Percentiles rank a stretch among this genome's conserved stretches.
Conservation (phyloP, 345 rosid genomes). For the Kandelia obovata region DNA sequence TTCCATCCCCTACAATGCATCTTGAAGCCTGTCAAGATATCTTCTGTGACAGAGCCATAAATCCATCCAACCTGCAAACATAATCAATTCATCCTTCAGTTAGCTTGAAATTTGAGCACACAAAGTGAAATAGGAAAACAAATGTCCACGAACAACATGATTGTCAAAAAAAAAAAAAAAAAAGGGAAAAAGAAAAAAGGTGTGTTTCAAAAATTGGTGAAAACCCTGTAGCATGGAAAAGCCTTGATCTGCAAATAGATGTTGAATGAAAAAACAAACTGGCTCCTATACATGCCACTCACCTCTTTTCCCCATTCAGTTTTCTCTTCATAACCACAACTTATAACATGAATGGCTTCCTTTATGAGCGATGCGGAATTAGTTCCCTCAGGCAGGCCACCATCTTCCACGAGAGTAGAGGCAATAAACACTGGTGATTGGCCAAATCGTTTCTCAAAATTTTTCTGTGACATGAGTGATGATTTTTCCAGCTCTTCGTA, state of each 20-base stretch:
- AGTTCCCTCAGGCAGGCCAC: constrained; percentile 93
- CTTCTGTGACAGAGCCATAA: constrained; percentile 88
- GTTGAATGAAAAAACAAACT: too few relatives aligned
- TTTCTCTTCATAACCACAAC: constrained; percentile 88
- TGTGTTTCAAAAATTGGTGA: too few relatives aligned
- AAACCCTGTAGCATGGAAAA: too few relatives aligned
- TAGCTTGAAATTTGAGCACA: background rate
- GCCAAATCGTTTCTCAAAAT: constrained; percentile 89
- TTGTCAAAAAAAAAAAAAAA: too few relatives aligned
- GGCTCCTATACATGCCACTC: constrained; percentile 8
- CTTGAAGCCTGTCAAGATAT: constrained; percentile 83
- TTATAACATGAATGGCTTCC: constrained; percentile 96
- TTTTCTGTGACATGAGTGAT: constrained; percentile 92
- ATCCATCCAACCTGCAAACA: constrained; percentile 86
- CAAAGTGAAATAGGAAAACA: background rate
- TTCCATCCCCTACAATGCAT: constrained; percentile 99
- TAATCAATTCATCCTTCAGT: background rate
- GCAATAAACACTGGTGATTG: constrained; percentile 90
- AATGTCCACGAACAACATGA: background rate
- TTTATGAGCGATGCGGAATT: constrained; percentile 65
- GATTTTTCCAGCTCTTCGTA: constrained; percentile 88
- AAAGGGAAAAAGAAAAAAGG: too few relatives aligned
- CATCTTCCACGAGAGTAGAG: constrained; percentile 89
- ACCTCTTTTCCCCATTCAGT: constrained; percentile 99
- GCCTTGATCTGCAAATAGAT: too few relatives aligned